Evolutionary conservation across 768 basidiomycete species (phyloP).

Genomic region (Cantharellus anzutake): DNA sequence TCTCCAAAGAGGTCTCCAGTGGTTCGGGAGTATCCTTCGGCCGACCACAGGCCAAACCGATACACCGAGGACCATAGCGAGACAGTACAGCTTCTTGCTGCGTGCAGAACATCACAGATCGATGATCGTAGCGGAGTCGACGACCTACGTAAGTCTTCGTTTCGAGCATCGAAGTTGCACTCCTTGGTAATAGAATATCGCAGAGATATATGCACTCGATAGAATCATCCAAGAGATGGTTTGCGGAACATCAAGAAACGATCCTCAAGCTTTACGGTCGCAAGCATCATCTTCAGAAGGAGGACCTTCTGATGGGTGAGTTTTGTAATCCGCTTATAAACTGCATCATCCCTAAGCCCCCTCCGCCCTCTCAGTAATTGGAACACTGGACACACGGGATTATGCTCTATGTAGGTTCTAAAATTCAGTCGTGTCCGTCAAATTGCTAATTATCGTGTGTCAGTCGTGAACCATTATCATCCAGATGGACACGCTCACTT

Average conservation of each 20-base stretch:
- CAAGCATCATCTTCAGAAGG: background rate
- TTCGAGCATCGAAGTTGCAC: background rate
- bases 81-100: background rate
- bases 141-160: background rate
- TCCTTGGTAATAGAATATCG: background rate
- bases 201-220: background rate
- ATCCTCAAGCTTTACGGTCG: background rate
- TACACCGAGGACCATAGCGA: background rate
- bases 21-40: background rate
- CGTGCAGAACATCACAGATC: background rate
- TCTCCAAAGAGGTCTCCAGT: background rate
- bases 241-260: background rate
- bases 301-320: background rate
- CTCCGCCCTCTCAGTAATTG: background rate
- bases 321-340: background rate
- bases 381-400: background rate
- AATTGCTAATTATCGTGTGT: background rate
- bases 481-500: background rate
- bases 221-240: background rate
- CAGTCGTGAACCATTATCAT: constrained; percentile 1
- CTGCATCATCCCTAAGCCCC: background rate
- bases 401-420: constrained; percentile 1
- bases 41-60: background rate
- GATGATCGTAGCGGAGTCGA: background rate
- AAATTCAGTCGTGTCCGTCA: background rate